Conservation (phyloP, 176 grass and related monocot species). For the Zoysia pacifica region DNA sequence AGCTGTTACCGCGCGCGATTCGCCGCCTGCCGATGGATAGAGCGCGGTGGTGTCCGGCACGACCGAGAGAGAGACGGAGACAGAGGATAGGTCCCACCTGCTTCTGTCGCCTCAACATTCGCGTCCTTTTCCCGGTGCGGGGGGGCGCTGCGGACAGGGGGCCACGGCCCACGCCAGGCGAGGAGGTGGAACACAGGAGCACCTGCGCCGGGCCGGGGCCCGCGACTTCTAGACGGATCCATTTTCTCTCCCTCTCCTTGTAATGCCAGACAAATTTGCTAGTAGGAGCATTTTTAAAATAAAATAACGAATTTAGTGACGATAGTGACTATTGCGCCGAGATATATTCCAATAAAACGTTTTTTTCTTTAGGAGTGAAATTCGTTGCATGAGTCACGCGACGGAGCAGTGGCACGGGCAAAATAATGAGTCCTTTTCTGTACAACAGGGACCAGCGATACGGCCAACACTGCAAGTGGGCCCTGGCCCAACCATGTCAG, state of each 20-base stretch:
- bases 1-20: too few relatives aligned
- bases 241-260: too few relatives aligned
- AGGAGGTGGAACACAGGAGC: background rate
- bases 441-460: constrained; percentile 13
- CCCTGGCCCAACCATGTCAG: background rate
- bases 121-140: background rate
- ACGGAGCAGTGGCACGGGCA: constrained; percentile 35
- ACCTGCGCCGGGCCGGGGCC: background rate
- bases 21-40: too few relatives aligned
- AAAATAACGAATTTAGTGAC: too few relatives aligned
- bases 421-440: constrained; percentile 40
- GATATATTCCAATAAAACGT: too few relatives aligned
- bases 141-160: background rate
- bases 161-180: background rate
- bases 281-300: too few relatives aligned
- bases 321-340: too few relatives aligned
- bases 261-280: too few relatives aligned
- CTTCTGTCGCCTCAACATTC: background rate
- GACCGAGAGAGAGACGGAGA: background rate
- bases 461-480: background rate
- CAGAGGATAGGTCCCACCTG: background rate
- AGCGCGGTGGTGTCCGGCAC: too few relatives aligned
- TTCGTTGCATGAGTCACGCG: background rate
- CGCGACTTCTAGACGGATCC: background rate
- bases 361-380: too few relatives aligned